Base-by-base conservation (phyloP, 306 rosid genomes). In the Sechiopsis laciniata region DNA sequence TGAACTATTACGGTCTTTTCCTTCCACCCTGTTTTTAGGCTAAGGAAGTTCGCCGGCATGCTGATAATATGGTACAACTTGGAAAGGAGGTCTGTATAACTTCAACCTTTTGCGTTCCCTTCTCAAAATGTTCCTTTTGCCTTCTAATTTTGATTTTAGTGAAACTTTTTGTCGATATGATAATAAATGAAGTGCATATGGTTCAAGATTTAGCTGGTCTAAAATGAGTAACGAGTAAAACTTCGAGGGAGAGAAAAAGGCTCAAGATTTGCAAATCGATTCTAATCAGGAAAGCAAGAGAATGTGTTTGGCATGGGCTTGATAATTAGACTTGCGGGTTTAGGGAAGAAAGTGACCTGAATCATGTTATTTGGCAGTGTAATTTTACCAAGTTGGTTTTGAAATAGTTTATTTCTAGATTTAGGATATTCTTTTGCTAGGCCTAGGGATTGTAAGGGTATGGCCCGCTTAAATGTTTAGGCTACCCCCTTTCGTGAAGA, bases 1-100 rank as follows among this genome's bases (percentile, higher is more conserved):
- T 58, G 10, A 61, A 2, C 16, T 53, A 21, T 62, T 56, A 46
- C 51, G 8, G 26, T 14, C 17, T 69, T 24, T 78, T 8, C 14
- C 40, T 15, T 46, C 15, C 56, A 16, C 35, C n/a, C 5, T 17
- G 55, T 76, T 71, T 77, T 17, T 53, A 92, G 97, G 99, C 99
- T 12, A 94, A 94, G 71, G 99, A 94, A 85, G 5, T 94, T 14
- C 85, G 96, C n/a, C 86, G 99, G 61, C 82, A 85, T 45, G 99
- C 97, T 4, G 99, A 94, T 82, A 86, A 82, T 16, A 94, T 94
- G 99, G 97, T 94, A 14, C 88, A 83, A 72, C 89, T 94, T 75
- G 97, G 99, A 72, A 94, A 94, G 88, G 97, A 94, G 86, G 97
- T 88, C 16, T 20, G 83, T 15, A 10, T 72, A 14, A 20, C 16